Percentiles rank a stretch among this genome's conserved stretches.
phyloP scores from a whole-genome alignment of 371 early-diverging fungal genomes.

The Dinochytrium kinnereticum region DNA sequence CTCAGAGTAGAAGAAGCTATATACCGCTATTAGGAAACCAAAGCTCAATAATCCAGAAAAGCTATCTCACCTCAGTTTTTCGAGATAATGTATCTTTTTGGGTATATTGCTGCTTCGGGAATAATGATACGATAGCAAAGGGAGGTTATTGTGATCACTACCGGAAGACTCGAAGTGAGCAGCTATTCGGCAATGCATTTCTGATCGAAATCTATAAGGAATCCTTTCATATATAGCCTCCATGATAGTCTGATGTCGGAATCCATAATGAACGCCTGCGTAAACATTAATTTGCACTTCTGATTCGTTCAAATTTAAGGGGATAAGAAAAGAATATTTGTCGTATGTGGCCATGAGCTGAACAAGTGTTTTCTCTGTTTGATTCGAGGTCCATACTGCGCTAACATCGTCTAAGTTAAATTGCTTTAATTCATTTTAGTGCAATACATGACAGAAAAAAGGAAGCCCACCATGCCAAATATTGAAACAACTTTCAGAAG shows the following conservation, averaged over 20 bases:
- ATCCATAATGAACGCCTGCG: background rate
- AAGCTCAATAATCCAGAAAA: background rate
- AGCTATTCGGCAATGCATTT: background rate
- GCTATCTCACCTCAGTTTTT: background rate
- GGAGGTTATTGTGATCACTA: background rate
- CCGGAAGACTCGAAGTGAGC: background rate
- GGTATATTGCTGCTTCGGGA: background rate
- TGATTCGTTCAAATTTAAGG: background rate
- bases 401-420: background rate
- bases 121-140: background rate
- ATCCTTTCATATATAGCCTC: conserved; percentile 1
- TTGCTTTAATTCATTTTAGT: background rate
- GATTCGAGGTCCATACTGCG: background rate
- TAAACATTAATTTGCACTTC: background rate
- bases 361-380: background rate
- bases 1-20: conserved; percentile 7
- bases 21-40: background rate
- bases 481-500: background rate
- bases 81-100: background rate
- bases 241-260: conserved; percentile 10
- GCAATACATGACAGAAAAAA: background rate
- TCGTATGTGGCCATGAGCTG: background rate
- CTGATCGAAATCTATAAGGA: background rate
- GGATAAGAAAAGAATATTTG: background rate
- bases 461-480: conserved; percentile 5